Evolutionary conservation across 805 yeast genomes (phyloP).

Genomic region (Priceomyces castillae): DNA sequence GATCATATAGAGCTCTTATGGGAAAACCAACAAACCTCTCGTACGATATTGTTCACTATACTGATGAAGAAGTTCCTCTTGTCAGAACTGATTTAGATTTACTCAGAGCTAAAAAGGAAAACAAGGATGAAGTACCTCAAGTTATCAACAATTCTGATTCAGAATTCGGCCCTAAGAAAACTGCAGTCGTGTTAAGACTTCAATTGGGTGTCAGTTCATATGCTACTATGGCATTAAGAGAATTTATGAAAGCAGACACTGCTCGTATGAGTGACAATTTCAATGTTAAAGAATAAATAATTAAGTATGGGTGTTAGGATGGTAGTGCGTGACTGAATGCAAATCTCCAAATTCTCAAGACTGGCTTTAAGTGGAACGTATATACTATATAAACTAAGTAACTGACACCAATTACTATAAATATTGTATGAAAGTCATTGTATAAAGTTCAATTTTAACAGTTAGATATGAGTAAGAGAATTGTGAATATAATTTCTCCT

Average conservation of each 20-base stretch:
- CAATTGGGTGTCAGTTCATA: conserved; percentile 83
- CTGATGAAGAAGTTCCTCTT: conserved; percentile 63
- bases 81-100: conserved; percentile 73
- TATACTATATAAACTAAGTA: too few relatives aligned
- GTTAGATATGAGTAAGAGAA: conserved; percentile 4
- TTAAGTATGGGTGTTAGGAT: background rate
- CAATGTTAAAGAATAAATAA: conserved; percentile 2
- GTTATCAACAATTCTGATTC: conserved; percentile 25
- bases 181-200: conserved; percentile 73
- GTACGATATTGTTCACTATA: conserved; percentile 61
- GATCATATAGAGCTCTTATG: conserved; percentile 77
- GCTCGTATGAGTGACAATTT: conserved; percentile 31
- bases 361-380: too few relatives aligned
- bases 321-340: background rate
- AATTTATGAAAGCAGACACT: conserved; percentile 77
- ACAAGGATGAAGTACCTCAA: conserved; percentile 18
- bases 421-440: too few relatives aligned
- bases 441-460: background rate
- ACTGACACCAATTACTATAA: too few relatives aligned
- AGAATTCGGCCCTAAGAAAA: conserved; percentile 39
- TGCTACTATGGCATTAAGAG: conserved; percentile 97
- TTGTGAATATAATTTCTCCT: conserved; percentile 7
- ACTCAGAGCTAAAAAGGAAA: conserved; percentile 23
- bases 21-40: conserved; percentile 63
- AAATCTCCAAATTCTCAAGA: too few relatives aligned